A percentile compares a stretch with the other conserved stretches of the same genome.
Evolutionary conservation across 352 stramenopile species (phyloP).

Genomic region (Pythium apleroticum): DNA sequence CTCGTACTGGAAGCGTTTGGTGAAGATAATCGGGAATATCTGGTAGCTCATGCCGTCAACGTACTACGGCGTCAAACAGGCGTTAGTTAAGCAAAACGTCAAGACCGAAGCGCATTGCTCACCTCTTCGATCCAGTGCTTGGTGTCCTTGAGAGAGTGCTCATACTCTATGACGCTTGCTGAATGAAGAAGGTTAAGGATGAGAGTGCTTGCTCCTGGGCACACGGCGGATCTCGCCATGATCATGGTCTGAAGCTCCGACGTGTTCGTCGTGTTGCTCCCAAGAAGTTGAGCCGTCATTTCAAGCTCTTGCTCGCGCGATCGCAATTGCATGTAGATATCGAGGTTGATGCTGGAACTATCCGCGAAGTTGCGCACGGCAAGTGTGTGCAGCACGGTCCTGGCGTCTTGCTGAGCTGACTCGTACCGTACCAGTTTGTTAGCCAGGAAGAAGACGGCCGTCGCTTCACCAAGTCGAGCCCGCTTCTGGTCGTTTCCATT

Average conservation of each 20-base stretch:
- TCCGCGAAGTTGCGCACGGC: slow-evolving; percentile 61
- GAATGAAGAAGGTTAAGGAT: slow-evolving; percentile 72
- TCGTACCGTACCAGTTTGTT: slow-evolving; percentile 36
- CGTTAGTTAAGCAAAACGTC: neutral
- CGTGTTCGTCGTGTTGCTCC: slow-evolving; percentile 44
- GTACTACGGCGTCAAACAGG: slow-evolving; percentile 37
- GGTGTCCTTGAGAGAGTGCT: slow-evolving; percentile 26
- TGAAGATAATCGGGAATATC: slow-evolving; percentile 66
- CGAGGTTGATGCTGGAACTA: slow-evolving; percentile 41
- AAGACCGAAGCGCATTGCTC: neutral
- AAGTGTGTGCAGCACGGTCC: slow-evolving; percentile 57
- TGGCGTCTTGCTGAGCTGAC: slow-evolving; percentile 44
- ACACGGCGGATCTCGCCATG: slow-evolving; percentile 50
- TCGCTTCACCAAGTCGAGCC: slow-evolving; percentile 42
- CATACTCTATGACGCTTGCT: slow-evolving; percentile 41
- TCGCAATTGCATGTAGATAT: slow-evolving; percentile 59
- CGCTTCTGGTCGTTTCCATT: slow-evolving; percentile 47
- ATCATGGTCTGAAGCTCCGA: slow-evolving; percentile 53
- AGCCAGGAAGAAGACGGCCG: slow-evolving; percentile 64
- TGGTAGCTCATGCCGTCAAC: slow-evolving; percentile 69
- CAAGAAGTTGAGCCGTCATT: slow-evolving; percentile 46
- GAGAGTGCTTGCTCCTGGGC: slow-evolving; percentile 56
- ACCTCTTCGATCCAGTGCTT: slow-evolving; percentile 73
- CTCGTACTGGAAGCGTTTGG: slow-evolving; percentile 48
- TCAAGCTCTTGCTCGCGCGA: slow-evolving; percentile 49